phyloP scores from a whole-genome alignment of 2,329 filamentous ascomycete genomes.

The Paraphaeosphaeria minitans region DNA sequence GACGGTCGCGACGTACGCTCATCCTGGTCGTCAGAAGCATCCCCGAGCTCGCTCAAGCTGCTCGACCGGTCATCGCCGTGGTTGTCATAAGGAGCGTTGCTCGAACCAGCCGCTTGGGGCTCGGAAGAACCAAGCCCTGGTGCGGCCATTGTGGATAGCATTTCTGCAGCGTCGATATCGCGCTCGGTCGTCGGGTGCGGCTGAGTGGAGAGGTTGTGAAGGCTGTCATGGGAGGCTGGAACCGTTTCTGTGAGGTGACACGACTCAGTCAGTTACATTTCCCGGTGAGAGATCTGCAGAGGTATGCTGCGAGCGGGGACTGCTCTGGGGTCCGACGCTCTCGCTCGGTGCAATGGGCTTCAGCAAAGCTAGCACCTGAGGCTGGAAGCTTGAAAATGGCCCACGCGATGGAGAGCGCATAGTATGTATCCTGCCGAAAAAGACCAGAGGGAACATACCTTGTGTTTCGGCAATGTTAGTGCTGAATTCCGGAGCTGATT shows the following conservation, averaged over 20 bases:
- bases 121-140: slow-evolving; percentile 26
- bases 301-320: not conserved
- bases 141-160: slow-evolving; percentile 33
- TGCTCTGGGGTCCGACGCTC: not conserved
- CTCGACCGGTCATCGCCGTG: slow-evolving; percentile 74
- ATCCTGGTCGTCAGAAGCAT: slow-evolving; percentile 69
- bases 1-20: slow-evolving; percentile 38
- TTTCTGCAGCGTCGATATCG: slow-evolving; percentile 22
- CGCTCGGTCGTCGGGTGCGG: slow-evolving; percentile 21
- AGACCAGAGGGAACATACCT: slow-evolving; percentile 26
- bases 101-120: slow-evolving; percentile 18
- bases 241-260: slow-evolving; percentile 18
- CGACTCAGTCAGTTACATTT: not conserved
- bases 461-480: slow-evolving; percentile 23
- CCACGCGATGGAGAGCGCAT: not conserved
- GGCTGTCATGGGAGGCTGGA: slow-evolving; percentile 21
- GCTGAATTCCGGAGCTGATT: slow-evolving; percentile 34
- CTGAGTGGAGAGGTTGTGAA: slow-evolving; percentile 43
- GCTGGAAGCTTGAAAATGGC: not conserved
- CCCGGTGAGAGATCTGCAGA: not conserved
- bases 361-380: not conserved
- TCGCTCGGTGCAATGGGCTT: not conserved
- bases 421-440: not conserved
- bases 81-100: slow-evolving; percentile 32
- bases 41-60: slow-evolving; percentile 87